These are phyloP conservation scores for Hyaloscypha variabilis DNA, from an alignment of 495 filamentous ascomycete genomes.

Conservation along the genomic window DNA sequence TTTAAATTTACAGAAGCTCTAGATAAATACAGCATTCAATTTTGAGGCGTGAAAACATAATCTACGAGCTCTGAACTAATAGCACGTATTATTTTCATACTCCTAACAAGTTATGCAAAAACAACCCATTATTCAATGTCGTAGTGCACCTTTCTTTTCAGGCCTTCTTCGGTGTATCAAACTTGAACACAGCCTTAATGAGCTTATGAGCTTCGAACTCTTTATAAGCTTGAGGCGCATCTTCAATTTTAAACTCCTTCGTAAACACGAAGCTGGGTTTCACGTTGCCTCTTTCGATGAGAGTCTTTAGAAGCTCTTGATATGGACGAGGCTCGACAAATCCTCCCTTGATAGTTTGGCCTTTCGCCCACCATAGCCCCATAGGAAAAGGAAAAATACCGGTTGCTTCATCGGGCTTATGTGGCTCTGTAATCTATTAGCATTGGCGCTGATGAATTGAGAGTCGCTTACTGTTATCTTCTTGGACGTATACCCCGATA, in stretches of 20 bases:
- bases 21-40: too few relatives aligned
- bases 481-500: slow-evolving; percentile 27
- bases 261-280: slow-evolving; percentile 30
- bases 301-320: slow-evolving; percentile 13
- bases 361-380: slow-evolving; percentile 18
- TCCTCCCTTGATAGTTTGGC: slow-evolving; percentile 22
- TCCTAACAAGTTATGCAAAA: too few relatives aligned
- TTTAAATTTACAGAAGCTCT: too few relatives aligned
- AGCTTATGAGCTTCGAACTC: slow-evolving; percentile 13
- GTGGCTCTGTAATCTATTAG: not conserved
- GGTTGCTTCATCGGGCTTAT: not conserved
- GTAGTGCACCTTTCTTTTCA: too few relatives aligned
- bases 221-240: slow-evolving; percentile 3
- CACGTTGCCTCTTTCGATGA: slow-evolving; percentile 32
- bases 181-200: slow-evolving; percentile 11
- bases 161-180: not conserved
- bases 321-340: slow-evolving; percentile 7
- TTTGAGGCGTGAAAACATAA: too few relatives aligned
- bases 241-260: slow-evolving; percentile 11
- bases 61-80: too few relatives aligned
- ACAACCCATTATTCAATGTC: too few relatives aligned
- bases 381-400: slow-evolving; percentile 16
- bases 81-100: too few relatives aligned
- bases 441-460: not conserved
- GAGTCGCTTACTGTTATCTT: slow-evolving; percentile 18